These are phyloP conservation scores for Aspergillus proliferans DNA, from an alignment of 2,329 filamentous ascomycete genomes.

Conservation along the genomic window DNA sequence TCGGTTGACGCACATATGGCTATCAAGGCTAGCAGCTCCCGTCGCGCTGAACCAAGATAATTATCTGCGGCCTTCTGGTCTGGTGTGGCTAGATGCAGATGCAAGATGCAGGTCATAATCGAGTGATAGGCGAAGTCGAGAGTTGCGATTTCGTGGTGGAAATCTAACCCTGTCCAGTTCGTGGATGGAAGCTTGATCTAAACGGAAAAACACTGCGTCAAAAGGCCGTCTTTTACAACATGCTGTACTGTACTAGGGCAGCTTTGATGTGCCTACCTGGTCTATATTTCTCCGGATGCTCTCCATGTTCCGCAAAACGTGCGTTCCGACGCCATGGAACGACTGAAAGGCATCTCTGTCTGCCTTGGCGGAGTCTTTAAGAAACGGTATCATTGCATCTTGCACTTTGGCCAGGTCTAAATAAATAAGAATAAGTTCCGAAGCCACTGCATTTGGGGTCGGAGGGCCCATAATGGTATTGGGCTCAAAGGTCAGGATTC, in stretches of 20 bases:
- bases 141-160: conserved; percentile 12
- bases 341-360: not conserved
- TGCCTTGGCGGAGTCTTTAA: not conserved
- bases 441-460: too few species aligned
- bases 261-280: conserved; percentile 2
- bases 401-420: conserved; percentile 15
- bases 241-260: too few species aligned
- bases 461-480: too few species aligned
- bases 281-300: conserved; percentile 8
- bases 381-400: conserved; percentile 10
- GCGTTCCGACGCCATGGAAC: not conserved
- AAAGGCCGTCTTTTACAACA: too few species aligned
- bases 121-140: conserved; percentile 17
- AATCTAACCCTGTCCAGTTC: conserved; percentile 14
- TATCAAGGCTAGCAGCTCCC: conserved; percentile 12
- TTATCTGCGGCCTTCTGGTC: conserved; percentile 1
- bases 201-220: too few species aligned
- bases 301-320: conserved; percentile 10
- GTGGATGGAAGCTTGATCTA: conserved; percentile 9
- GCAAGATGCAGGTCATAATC: conserved; percentile 14
- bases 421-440: conserved; percentile 12
- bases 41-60: conserved; percentile 15
- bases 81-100: conserved; percentile 8
- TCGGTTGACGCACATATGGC: conserved; percentile 13
- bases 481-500: too few species aligned